Conservation (phyloP, 768 basidiomycete genomes). For the Lactifluus subvellereus region DNA sequence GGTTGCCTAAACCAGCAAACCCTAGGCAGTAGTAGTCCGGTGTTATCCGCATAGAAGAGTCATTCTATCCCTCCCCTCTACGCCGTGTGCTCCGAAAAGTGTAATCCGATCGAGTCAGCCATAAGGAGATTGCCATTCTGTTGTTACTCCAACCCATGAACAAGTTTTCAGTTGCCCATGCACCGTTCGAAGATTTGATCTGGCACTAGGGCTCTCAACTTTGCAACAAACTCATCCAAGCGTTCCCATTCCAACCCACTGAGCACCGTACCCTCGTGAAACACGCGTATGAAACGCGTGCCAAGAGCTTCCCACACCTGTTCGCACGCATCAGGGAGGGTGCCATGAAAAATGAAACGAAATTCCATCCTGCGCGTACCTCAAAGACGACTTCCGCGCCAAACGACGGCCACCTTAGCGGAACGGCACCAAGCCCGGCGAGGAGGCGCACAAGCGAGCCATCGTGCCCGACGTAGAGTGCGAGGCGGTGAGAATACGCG, state of each 20-base stretch:
- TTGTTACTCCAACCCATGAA: neutral
- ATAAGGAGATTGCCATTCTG: neutral
- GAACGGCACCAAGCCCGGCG: conserved; percentile 34
- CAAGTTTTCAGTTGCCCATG: conserved; percentile 7
- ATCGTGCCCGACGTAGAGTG: conserved; percentile 45
- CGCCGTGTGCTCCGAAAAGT: neutral
- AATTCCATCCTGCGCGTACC: conserved; percentile 26
- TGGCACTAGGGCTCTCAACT: conserved; percentile 35
- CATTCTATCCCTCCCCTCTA: neutral
- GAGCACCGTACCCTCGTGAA: conserved; percentile 42
- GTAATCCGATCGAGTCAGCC: neutral
- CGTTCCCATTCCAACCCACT: conserved; percentile 34
- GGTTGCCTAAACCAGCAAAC: conserved; percentile 28
- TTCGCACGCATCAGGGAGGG: neutral
- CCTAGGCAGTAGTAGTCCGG: neutral
- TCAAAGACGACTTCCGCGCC: conserved; percentile 45
- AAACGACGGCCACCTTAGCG: conserved; percentile 43
- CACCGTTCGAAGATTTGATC: conserved; percentile 30
- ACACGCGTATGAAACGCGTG: conserved; percentile 36
- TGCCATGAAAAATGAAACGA: neutral
- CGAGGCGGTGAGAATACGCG: conserved; percentile 33
- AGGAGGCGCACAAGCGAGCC: conserved; percentile 40
- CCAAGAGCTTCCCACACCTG: conserved; percentile 37
- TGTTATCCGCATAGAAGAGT: neutral
- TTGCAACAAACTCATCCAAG: conserved; percentile 33